These are phyloP conservation scores for Candida sakaeoensis DNA, from an alignment of 805 yeast genomes.

Conservation along the genomic window DNA sequence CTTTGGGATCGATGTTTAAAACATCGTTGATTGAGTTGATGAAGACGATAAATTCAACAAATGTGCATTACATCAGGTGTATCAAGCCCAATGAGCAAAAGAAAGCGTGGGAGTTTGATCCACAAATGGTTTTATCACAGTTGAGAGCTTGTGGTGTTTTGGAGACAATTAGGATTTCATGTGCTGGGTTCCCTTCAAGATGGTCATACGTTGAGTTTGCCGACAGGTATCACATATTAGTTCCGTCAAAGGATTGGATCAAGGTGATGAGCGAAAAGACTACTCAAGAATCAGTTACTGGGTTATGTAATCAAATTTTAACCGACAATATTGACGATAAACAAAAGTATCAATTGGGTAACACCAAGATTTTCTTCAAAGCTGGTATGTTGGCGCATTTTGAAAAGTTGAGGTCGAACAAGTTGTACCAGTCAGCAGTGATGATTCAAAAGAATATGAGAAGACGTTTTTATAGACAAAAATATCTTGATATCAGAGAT, in stretches of 20 bases:
- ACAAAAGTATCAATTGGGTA: slow-evolving; percentile 81
- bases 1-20: slow-evolving; percentile 92
- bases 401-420: slow-evolving; percentile 80
- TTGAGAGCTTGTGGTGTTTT: slow-evolving; percentile 97
- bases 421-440: slow-evolving; percentile 73
- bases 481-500: slow-evolving; percentile 50
- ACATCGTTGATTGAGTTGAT: slow-evolving; percentile 87
- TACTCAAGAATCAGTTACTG: slow-evolving; percentile 53
- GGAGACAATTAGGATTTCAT: slow-evolving; percentile 92
- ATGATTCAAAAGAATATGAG: slow-evolving; percentile 81
- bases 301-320: slow-evolving; percentile 67
- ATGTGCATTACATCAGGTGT: slow-evolving; percentile 95
- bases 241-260: slow-evolving; percentile 68
- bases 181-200: slow-evolving; percentile 97
- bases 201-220: slow-evolving; percentile 95
- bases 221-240: slow-evolving; percentile 78
- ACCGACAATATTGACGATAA: slow-evolving; percentile 59
- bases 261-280: slow-evolving; percentile 49
- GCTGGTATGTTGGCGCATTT: slow-evolving; percentile 94
- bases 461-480: slow-evolving; percentile 57
- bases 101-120: slow-evolving; percentile 93
- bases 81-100: slow-evolving; percentile 94
- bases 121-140: slow-evolving; percentile 91
- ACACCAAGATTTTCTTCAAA: slow-evolving; percentile 89
- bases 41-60: slow-evolving; percentile 89